A percentile compares a stretch with the other conserved stretches of the same genome.
phyloP scores from a whole-genome alignment of 306 rosid genomes.

The Clitoria ternatea region DNA sequence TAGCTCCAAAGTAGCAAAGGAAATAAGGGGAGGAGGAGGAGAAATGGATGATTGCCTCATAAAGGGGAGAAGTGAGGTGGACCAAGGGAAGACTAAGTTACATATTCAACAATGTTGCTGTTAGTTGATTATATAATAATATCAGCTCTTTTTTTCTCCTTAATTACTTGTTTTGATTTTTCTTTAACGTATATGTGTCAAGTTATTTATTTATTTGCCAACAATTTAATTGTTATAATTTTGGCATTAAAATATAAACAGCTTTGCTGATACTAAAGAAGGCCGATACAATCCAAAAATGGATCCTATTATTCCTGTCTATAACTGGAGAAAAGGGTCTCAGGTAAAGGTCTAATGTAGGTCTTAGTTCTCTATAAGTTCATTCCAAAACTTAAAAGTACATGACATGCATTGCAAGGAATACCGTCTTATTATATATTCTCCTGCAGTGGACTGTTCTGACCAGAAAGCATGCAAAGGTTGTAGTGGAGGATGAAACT shows the following conservation, averaged over 20 bases:
- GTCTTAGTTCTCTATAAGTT: conserved; percentile 9
- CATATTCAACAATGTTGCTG: not conserved
- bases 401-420: not conserved
- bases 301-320: conserved; percentile 81
- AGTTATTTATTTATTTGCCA: conserved; percentile 7
- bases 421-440: not conserved
- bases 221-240: conserved; percentile 12
- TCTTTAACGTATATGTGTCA: not conserved
- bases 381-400: conserved; percentile 14
- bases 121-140: not conserved
- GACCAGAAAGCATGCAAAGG: conserved; percentile 85
- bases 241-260: conserved; percentile 33
- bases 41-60: not conserved
- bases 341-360: conserved; percentile 52
- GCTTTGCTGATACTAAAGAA: conserved; percentile 94
- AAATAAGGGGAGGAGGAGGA: not conserved
- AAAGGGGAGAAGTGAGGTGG: not conserved
- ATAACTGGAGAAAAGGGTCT: conserved; percentile 97
- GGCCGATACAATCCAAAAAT: conserved; percentile 97
- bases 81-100: not conserved
- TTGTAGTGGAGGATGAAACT: conserved; percentile 67
- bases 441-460: conserved; percentile 84
- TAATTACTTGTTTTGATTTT: not conserved
- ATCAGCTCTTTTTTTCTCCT: not conserved
- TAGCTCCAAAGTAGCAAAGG: not conserved